Conservation (phyloP, 148 eudicot genomes). For the Rhododendron henanense region DNA sequence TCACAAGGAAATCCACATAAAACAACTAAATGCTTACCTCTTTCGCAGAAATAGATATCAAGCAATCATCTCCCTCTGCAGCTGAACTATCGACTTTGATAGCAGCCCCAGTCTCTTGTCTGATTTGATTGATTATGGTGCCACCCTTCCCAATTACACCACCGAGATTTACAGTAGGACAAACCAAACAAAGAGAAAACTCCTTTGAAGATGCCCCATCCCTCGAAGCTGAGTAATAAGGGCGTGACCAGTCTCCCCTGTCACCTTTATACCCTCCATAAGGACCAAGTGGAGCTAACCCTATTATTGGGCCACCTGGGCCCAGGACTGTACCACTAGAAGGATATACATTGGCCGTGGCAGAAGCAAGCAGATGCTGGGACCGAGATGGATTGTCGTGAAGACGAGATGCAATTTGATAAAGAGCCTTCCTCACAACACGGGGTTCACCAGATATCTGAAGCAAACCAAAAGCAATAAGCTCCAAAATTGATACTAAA, state of each 20-base stretch:
- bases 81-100: constrained; percentile 96
- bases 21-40: constrained; percentile 50
- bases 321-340: constrained; percentile 68
- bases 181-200: constrained; percentile 77
- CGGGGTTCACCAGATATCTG: constrained; percentile 88
- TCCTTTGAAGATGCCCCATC: constrained; percentile 69
- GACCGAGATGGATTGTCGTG: constrained; percentile 95
- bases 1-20: neutral
- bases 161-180: constrained; percentile 82
- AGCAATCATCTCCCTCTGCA: constrained; percentile 80
- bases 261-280: constrained; percentile 87
- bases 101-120: constrained; percentile 81
- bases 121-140: constrained; percentile 82
- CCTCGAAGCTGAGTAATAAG: constrained; percentile 60
- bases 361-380: constrained; percentile 79
- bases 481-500: neutral
- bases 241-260: constrained; percentile 66
- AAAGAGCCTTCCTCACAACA: constrained; percentile 76
- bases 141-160: constrained; percentile 99
- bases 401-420: constrained; percentile 76
- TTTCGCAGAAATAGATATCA: constrained; percentile 69
- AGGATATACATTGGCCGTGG: constrained; percentile 45
- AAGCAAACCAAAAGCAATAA: neutral
- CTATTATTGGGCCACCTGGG: constrained; percentile 68
- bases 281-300: constrained; percentile 66